Percentiles rank a stretch among this genome's conserved stretches.
Evolutionary conservation across 1,284 basidiomycete species (phyloP).

Genomic region (Wallemia ichthyophaga): DNA sequence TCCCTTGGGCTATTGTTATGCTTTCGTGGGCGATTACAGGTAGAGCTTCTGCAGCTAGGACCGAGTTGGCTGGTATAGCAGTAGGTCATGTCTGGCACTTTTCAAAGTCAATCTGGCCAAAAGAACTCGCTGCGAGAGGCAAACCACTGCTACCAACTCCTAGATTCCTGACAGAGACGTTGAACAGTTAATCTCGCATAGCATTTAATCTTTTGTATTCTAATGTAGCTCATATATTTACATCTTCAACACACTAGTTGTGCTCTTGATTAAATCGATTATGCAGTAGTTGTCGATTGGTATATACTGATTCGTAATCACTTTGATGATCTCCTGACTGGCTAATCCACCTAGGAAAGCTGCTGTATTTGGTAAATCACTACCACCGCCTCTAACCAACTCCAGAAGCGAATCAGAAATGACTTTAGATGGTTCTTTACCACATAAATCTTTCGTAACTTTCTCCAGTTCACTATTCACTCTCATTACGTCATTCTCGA

Average conservation of each 20-base stretch:
- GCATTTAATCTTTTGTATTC: neutral
- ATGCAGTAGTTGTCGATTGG: slow-evolving; percentile 64
- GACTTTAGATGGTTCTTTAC: neutral
- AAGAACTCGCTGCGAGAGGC: neutral
- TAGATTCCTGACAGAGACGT: neutral
- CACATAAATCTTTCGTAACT: slow-evolving; percentile 45
- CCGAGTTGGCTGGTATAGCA: slow-evolving; percentile 56
- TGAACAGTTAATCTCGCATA: neutral
- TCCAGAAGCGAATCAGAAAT: neutral
- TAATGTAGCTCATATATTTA: too few relatives aligned
- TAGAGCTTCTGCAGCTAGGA: slow-evolving; percentile 51
- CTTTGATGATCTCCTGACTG: slow-evolving; percentile 93
- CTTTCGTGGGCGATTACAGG: slow-evolving; percentile 72
- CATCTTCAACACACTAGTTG: neutral
- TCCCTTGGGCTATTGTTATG: slow-evolving; percentile 61
- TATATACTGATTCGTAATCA: slow-evolving; percentile 83
- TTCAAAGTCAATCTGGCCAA: slow-evolving; percentile 4
- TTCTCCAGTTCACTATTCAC: slow-evolving; percentile 25
- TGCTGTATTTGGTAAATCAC: slow-evolving; percentile 70
- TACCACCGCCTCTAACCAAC: slow-evolving; percentile 34
- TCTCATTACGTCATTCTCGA: neutral
- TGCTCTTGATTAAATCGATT: slow-evolving; percentile 44
- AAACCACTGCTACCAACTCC: neutral
- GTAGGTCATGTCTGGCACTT: slow-evolving; percentile 84
- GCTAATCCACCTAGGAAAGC: slow-evolving; percentile 78